Evolutionary conservation across 208 protist genomes (phyloP), one percentile per base, ranked within the genome.

Genomic region (Angomonas ambiguus): DNA sequence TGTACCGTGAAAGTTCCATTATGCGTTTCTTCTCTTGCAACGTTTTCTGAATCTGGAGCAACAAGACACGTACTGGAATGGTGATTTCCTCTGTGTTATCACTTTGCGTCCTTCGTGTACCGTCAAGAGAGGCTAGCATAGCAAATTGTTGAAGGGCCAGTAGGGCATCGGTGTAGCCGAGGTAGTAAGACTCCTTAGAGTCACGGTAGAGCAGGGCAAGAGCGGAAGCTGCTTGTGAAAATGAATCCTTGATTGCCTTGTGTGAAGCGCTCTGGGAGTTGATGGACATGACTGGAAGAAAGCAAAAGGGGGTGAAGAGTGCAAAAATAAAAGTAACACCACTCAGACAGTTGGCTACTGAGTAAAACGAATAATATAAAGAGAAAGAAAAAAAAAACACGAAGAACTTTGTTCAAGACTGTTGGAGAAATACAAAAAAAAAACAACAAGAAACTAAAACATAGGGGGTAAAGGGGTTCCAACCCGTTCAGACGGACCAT

Each of bases 191-290:
- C 53, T 76, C 57, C 38, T 61, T 78, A 28, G 79, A 79, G 33
- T 83, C 77, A 5, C 72, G 70, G 56, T 86, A 89, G 27, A 89
- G 69, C 22, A 83, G 75, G 1, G 79, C 75, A 5, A 89, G 55
- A 16, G 69, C 65, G 18, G 67, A 79, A 4, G 83, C 76, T 2
- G 83, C 83, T 3, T 69, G 51, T 18, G 77, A 62, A 51, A 86
- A 59, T 8, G 53, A 59, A 22, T 59, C 24, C 34, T 30, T 16
- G 6, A 59, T 22, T 31, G 8, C 25, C 20, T 59, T 59, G 6
- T 38, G 10, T 16, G 53, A 27, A 27, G 45, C 5, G 4, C 20
- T 53, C 45, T 53, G 45, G 3, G 45, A 27, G 2, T 18, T 2
- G 31, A 41, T 27, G n/a, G 32, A 63, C n/a, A 49, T 53, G 10